These are phyloP conservation scores for Nicotiana paniculata DNA, from an alignment of 257 asterid genomes.

Conservation along the genomic window DNA sequence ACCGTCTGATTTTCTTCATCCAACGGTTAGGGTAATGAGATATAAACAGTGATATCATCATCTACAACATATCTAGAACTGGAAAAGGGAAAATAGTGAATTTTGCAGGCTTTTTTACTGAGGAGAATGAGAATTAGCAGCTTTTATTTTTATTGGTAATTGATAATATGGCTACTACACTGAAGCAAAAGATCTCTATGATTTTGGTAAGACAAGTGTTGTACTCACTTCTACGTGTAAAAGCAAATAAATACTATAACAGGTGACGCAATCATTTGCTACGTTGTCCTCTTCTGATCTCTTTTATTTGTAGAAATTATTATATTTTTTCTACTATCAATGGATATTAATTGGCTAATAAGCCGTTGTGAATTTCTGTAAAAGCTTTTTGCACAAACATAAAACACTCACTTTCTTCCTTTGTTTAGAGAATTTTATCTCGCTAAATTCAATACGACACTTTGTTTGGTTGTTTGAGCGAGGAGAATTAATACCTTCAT, in stretches of 20 bases:
- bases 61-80: neutral
- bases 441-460: too few relatives aligned
- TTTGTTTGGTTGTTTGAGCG: too few relatives aligned
- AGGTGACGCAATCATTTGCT: neutral
- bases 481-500: too few relatives aligned
- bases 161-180: neutral
- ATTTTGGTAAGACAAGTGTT: neutral
- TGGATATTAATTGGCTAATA: neutral
- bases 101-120: slow-evolving; percentile 8
- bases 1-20: neutral
- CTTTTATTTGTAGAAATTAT: neutral
- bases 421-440: too few relatives aligned
- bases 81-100: neutral
- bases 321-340: neutral
- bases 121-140: neutral
- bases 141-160: slow-evolving; percentile 3
- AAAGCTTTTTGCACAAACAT: too few relatives aligned
- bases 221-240: neutral
- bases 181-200: slow-evolving; percentile 1
- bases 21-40: neutral
- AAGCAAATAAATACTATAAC: neutral
- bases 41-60: neutral
- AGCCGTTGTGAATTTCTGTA: neutral
- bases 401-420: neutral
- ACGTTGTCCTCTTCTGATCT: too few relatives aligned